These are phyloP conservation scores for Uromyces viciae-fabae DNA, from an alignment of 1,284 basidiomycete genomes.

Conservation along the genomic window DNA sequence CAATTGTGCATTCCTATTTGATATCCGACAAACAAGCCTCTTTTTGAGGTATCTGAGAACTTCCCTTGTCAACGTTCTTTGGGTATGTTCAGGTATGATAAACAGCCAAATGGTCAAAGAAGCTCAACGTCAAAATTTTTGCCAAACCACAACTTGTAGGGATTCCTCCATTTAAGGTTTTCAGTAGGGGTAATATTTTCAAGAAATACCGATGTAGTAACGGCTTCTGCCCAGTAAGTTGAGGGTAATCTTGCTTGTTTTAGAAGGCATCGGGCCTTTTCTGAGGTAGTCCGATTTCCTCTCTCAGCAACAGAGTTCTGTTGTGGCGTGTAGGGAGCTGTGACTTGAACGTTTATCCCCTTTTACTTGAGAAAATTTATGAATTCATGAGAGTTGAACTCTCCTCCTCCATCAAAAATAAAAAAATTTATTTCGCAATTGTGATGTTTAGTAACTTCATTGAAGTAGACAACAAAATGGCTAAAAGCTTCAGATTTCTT, in stretches of 20 bases:
- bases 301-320: conserved; percentile 54
- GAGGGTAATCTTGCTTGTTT: conserved; percentile 50
- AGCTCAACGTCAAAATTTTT: not conserved
- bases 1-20: not conserved
- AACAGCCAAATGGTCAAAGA: not conserved
- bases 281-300: conserved; percentile 52
- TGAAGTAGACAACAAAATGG: conserved; percentile 53
- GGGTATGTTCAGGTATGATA: not conserved
- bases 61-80: not conserved
- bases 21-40: not conserved
- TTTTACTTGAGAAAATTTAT: conserved; percentile 48
- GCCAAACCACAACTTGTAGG: conserved; percentile 2
- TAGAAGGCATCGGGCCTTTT: conserved; percentile 52
- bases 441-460: conserved; percentile 49
- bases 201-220: conserved; percentile 53
- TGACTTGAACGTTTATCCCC: conserved; percentile 54
- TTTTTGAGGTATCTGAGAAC: not conserved
- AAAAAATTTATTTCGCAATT: conserved; percentile 52
- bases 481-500: conserved; percentile 25
- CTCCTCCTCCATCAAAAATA: conserved; percentile 54
- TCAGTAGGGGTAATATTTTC: conserved; percentile 53
- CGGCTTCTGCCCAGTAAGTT: conserved; percentile 55
- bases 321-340: conserved; percentile 55
- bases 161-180: not conserved
- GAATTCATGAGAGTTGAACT: conserved; percentile 52